A percentile compares a stretch with the other conserved stretches of the same genome.
Evolutionary conservation across 768 basidiomycete species (phyloP).

Genomic region (Obba rivulosa): DNA sequence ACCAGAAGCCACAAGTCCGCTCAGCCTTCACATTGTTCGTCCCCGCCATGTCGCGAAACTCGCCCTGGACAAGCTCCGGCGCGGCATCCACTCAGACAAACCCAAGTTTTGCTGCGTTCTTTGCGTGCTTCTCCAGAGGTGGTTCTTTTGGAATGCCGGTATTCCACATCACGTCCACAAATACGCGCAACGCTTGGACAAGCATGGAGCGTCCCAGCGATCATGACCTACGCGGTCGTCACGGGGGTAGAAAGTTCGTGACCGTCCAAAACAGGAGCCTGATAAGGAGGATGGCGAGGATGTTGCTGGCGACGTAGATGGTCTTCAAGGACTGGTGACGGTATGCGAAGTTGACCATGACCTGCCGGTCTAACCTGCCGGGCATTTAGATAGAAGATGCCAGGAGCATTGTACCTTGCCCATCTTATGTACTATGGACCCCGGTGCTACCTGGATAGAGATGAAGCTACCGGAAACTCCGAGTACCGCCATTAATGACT

Average conservation of each 20-base stretch:
- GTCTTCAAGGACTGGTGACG: neutral
- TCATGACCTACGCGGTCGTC: conserved; percentile 8
- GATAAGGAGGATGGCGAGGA: conserved; percentile 1
- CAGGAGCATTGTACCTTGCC: too few relatives aligned
- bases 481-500: too few relatives aligned
- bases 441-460: too few relatives aligned
- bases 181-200: neutral
- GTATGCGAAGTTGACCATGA: conserved; percentile 36
- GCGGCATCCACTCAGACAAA: conserved; percentile 30
- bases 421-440: too few relatives aligned
- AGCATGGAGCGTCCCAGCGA: conserved; percentile 2
- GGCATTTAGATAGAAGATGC: too few relatives aligned
- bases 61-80: conserved; percentile 27
- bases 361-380: too few relatives aligned
- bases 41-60: conserved; percentile 25
- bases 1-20: conserved; percentile 34
- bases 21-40: conserved; percentile 22
- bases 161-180: neutral
- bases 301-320: neutral
- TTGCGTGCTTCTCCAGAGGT: neutral
- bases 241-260: neutral
- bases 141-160: neutral
- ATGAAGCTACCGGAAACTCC: too few relatives aligned
- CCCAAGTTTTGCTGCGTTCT: neutral
- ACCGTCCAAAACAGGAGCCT: conserved; percentile 5